Evolutionary conservation across 352 stramenopile species (phyloP), one percentile per base, ranked within the genome.

Genomic region (Phytopythium vexans): DNA sequence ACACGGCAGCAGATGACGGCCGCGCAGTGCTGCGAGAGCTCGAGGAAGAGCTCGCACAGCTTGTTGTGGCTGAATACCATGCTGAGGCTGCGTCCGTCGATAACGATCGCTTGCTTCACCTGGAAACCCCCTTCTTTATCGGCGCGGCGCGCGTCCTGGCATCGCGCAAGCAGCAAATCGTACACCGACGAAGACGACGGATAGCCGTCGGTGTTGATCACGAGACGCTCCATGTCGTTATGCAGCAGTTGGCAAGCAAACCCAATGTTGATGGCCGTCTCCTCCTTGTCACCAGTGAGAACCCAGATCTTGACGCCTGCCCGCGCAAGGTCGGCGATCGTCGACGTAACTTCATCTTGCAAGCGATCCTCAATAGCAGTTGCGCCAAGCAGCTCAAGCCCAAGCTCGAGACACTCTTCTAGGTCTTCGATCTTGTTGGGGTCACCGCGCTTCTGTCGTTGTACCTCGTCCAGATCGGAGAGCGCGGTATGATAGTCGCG

Each of bases 211-310:
- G 56, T 66, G 51, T 92, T 92, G 61, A 96, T 81, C 45, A 93
- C 74, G 11, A 95, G 69, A 0, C 85, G 77, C 48, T 97, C 86
- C 95, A 98, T 98, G 64, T 97, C 94, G 38, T 96, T 94, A 51
- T 90, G 96, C 12, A 99, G 82, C 27, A 99, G 82, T 58, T 97
- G 93, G 46, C 96, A 99, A 0, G 84, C 84, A 72, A 92, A 97
- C n/a, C 85, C 92, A 62, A 98, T 98, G 64, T 98, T 98, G 64
- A 98, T 97, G n/a, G 95, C 94, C 0, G 95, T 98, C 60, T 98
- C 93, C 60, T 98, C 87, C 68, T 98, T 98, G 64, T 95, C 85
- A 9, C 85, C 85, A 15, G 85, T 95, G 11, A 95, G 66, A 16
- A 95, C 78, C 85, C 82, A 94, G 39, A 95, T 86, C 64, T 94